Evolutionary conservation across 305 asterid genomes (phyloP).

Genomic region (Salvia sclarea): DNA sequence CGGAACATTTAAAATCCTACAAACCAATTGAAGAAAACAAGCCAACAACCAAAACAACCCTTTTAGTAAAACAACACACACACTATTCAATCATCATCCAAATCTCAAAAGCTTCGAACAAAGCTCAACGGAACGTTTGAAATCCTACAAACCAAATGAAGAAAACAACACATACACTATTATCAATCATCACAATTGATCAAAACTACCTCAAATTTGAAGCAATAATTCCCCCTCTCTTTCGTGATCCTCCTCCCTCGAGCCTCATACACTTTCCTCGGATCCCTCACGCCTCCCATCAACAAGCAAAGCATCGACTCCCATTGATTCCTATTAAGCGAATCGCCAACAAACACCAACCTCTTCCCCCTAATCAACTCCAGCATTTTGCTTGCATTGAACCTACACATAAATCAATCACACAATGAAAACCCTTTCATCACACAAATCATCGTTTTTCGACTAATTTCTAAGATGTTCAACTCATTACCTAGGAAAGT

Average conservation of each 20-base stretch:
- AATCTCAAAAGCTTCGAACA: too few relatives aligned
- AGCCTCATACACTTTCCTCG: slow-evolving; percentile 79
- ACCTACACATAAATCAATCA: slow-evolving; percentile 50
- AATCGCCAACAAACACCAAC: slow-evolving; percentile 88
- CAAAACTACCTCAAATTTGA: slow-evolving; percentile 80
- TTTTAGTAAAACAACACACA: too few relatives aligned
- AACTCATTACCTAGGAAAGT: slow-evolving; percentile 71
- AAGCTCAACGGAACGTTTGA: slow-evolving; percentile 76
- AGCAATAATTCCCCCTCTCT: slow-evolving; percentile 72
- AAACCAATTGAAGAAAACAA: too few relatives aligned
- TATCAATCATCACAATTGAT: not conserved
- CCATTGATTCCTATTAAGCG: slow-evolving; percentile 91
- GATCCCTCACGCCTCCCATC: slow-evolving; percentile 73
- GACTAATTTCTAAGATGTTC: not conserved
- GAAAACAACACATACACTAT: not conserved
- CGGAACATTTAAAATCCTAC: too few relatives aligned
- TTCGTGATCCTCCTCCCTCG: slow-evolving; percentile 82
- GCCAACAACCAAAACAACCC: too few relatives aligned
- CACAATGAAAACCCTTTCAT: not conserved
- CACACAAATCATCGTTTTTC: not conserved
- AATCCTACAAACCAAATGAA: slow-evolving; percentile 68
- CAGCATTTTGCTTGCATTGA: slow-evolving; percentile 80
- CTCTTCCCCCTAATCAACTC: slow-evolving; percentile 84
- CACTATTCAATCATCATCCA: too few relatives aligned
- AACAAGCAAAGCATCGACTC: slow-evolving; percentile 91